These are phyloP conservation scores for Salix caprea DNA, from an alignment of 345 rosid species.

Conservation along the genomic window DNA sequence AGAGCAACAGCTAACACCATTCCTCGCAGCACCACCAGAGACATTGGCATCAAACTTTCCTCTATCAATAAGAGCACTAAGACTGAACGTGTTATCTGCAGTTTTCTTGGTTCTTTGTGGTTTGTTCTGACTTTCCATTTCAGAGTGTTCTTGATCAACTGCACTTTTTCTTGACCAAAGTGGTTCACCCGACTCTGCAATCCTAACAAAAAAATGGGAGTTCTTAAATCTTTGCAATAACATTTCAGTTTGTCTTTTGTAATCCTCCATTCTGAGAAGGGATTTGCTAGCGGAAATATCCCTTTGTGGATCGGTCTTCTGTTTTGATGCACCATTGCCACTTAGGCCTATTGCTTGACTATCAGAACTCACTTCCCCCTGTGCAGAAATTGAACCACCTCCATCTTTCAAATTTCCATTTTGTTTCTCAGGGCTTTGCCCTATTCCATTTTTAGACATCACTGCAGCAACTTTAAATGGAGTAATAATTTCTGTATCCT, in stretches of 20 bases:
- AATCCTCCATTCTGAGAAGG: slow-evolving; percentile 82
- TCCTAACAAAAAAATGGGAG: slow-evolving; percentile 95
- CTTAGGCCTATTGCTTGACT: slow-evolving; percentile 39
- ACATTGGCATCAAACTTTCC: slow-evolving; percentile 73
- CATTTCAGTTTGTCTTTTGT: slow-evolving; percentile 60
- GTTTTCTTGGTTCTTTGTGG: slow-evolving; percentile 21
- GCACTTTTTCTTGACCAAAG: slow-evolving; percentile 78
- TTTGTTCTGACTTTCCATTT: slow-evolving; percentile 25
- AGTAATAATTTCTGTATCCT: slow-evolving; percentile 77
- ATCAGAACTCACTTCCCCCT: slow-evolving; percentile 42
- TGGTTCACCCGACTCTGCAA: slow-evolving; percentile 74
- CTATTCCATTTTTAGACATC: slow-evolving; percentile 68
- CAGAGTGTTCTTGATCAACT: slow-evolving; percentile 30
- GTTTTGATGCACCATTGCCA: slow-evolving; percentile 48
- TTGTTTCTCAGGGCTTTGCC: slow-evolving; percentile 43
- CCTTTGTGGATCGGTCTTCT: slow-evolving; percentile 43
- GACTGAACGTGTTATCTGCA: slow-evolving; percentile 27
- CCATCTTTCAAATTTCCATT: slow-evolving; percentile 46
- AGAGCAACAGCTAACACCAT: slow-evolving; percentile 62
- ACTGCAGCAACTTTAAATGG: slow-evolving; percentile 93
- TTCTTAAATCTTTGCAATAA: slow-evolving; percentile 72
- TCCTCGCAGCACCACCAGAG: slow-evolving; percentile 86
- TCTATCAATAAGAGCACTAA: slow-evolving; percentile 68
- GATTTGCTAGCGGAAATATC: slow-evolving; percentile 75
- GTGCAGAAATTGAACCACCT: slow-evolving; percentile 29